Percentiles rank a stretch among this genome's conserved stretches.
Conservation (phyloP, 108 stramenopile genomes). For the Parmales sp. region DNA sequence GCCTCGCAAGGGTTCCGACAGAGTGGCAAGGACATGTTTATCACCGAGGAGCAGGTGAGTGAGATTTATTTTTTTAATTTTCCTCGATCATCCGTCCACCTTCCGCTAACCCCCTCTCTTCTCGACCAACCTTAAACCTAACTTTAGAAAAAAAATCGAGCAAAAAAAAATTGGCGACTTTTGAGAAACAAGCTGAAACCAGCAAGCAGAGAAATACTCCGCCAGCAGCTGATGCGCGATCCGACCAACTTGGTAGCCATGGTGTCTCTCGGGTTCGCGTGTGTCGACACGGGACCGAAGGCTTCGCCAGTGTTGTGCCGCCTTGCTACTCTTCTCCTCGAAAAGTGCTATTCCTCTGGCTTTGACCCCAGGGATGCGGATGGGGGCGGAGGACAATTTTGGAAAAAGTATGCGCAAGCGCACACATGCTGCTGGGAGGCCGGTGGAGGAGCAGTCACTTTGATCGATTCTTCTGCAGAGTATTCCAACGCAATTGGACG, state of each 20-base stretch:
- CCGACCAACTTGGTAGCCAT: not conserved
- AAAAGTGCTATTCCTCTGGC: not conserved
- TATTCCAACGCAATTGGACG: not conserved
- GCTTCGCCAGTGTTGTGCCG: not conserved
- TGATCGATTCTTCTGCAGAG: too few relatives aligned
- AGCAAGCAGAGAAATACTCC: not conserved
- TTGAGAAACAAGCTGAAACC: not conserved
- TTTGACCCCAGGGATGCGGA: not conserved
- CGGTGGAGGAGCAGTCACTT: too few relatives aligned
- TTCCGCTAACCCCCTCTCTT: too few relatives aligned
- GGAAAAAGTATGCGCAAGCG: conserved; percentile 6
- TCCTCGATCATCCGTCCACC: too few relatives aligned
- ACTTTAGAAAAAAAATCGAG: not conserved
- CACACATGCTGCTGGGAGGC: not conserved
- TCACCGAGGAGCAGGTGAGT: too few relatives aligned
- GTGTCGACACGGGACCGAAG: not conserved
- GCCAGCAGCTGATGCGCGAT: conserved; percentile 1
- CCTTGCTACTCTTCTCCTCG: not conserved
- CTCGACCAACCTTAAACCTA: too few relatives aligned
- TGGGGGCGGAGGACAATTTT: conserved; percentile 1
- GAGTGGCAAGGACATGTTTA: too few relatives aligned
- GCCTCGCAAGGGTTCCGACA: too few relatives aligned
- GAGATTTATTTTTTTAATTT: too few relatives aligned
- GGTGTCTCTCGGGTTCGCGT: not conserved
- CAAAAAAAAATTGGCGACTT: not conserved